Percentiles rank a stretch among this genome's conserved stretches.
These are phyloP conservation scores for Oenanthe javanica DNA, from an alignment of 140 eudicot genomes.

Conservation along the genomic window DNA sequence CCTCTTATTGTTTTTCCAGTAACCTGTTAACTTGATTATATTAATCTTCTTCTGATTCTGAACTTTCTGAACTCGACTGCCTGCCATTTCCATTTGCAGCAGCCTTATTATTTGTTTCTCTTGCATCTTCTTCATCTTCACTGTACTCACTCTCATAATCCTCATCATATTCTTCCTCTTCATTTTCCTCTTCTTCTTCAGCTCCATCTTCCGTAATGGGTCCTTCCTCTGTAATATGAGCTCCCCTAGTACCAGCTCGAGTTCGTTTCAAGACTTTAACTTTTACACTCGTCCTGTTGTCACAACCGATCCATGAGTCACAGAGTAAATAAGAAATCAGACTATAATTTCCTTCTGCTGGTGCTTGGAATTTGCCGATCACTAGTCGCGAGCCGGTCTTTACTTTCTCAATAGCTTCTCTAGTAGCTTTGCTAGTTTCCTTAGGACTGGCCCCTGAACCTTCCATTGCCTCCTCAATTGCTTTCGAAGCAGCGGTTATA, in stretches of 20 bases:
- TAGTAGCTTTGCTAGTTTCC: slow-evolving; percentile 56
- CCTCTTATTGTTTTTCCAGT: neutral
- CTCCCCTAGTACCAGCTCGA: slow-evolving; percentile 66
- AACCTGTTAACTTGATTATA: neutral
- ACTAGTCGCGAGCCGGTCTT: slow-evolving; percentile 63
- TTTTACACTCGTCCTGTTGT: slow-evolving; percentile 49
- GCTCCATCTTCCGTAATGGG: slow-evolving; percentile 50
- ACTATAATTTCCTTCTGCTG: slow-evolving; percentile 66
- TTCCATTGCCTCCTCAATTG: slow-evolving; percentile 57
- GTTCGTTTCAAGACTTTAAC: slow-evolving; percentile 66
- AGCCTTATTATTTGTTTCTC: slow-evolving; percentile 22
- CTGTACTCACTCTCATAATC: slow-evolving; percentile 76
- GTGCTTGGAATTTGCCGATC: slow-evolving; percentile 79
- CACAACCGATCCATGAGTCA: slow-evolving; percentile 97
- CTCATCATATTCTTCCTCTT: slow-evolving; percentile 63
- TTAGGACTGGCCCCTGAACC: slow-evolving; percentile 68
- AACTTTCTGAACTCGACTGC: slow-evolving; percentile 41
- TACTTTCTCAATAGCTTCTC: slow-evolving; percentile 70
- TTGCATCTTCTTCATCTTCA: slow-evolving; percentile 64
- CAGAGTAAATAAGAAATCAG: slow-evolving; percentile 53
- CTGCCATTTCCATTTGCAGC: slow-evolving; percentile 21
- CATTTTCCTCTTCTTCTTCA: slow-evolving; percentile 72
- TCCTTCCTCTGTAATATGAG: slow-evolving; percentile 43
- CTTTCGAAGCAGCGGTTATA: slow-evolving; percentile 63
- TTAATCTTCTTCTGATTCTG: slow-evolving; percentile 42